phyloP scores from a whole-genome alignment of 768 basidiomycete species.

The Chlorophyllum brunneum region DNA sequence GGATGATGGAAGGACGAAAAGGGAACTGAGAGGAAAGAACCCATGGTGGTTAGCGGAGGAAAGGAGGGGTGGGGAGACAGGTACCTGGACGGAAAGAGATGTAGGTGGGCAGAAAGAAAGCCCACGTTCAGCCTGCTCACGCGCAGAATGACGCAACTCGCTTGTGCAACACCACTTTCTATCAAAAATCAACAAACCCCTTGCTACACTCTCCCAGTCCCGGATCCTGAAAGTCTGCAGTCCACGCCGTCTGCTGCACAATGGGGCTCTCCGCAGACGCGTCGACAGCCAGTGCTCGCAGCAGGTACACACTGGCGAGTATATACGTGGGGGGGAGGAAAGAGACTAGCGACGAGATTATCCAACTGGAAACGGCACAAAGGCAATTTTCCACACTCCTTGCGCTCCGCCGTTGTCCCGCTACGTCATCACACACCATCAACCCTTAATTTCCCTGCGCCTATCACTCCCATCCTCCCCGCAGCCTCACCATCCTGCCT shows the following conservation, averaged over 20 bases:
- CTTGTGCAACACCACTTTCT: slow-evolving; percentile 10
- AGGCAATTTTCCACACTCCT: slow-evolving; percentile 10
- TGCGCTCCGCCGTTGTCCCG: slow-evolving; percentile 8
- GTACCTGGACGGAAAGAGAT: slow-evolving; percentile 8
- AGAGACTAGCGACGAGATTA: too few relatives aligned
- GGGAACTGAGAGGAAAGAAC: slow-evolving; percentile 12
- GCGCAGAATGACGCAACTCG: slow-evolving; percentile 13
- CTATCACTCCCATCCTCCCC: slow-evolving; percentile 5
- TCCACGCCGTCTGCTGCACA: too few relatives aligned
- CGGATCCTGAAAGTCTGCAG: too few relatives aligned
- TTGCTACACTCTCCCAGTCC: background rate
- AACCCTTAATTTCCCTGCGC: slow-evolving; percentile 9
- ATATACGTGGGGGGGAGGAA: too few relatives aligned
- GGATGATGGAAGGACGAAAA: slow-evolving; percentile 7
- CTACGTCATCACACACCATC: slow-evolving; percentile 12
- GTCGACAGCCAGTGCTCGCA: background rate
- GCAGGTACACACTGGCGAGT: too few relatives aligned
- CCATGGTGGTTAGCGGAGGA: slow-evolving; percentile 11
- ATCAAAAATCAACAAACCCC: slow-evolving; percentile 6
- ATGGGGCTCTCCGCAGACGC: slow-evolving; percentile 8
- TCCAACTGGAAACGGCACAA: slow-evolving; percentile 2
- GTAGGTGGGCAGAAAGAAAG: slow-evolving; percentile 1
- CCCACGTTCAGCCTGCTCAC: slow-evolving; percentile 8
- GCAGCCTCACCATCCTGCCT: background rate
- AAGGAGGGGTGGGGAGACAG: slow-evolving; percentile 7